These are phyloP conservation scores for Epichloe bromicola DNA, from an alignment of 2,329 filamentous ascomycete genomes.

Conservation along the genomic window DNA sequence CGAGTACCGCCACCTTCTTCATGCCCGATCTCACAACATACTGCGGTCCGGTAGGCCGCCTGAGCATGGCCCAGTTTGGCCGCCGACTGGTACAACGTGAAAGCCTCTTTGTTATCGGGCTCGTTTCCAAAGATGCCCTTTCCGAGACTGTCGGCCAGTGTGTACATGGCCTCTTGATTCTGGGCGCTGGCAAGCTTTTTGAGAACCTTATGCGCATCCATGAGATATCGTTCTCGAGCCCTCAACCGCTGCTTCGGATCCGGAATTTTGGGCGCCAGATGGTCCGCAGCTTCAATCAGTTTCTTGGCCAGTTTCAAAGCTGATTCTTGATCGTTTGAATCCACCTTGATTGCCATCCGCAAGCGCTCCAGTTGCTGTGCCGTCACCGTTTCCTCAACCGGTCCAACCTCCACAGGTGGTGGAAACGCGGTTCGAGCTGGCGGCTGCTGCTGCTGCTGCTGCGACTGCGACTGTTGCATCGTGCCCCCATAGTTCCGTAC, in stretches of 20 bases:
- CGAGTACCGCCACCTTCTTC: conserved; percentile 90
- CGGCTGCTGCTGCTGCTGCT: conserved; percentile 6
- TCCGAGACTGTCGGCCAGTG: conserved; percentile 79
- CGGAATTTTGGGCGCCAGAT: conserved; percentile 50
- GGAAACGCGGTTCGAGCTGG: neutral
- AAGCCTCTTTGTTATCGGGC: conserved; percentile 81
- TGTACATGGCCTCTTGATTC: conserved; percentile 84
- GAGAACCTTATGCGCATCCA: conserved; percentile 79
- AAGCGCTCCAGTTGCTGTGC: conserved; percentile 65
- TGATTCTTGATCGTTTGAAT: conserved; percentile 58
- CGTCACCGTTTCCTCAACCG: conserved; percentile 46
- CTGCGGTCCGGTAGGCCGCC: conserved; percentile 85
- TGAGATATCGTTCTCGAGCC: conserved; percentile 67
- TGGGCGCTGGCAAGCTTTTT: conserved; percentile 70
- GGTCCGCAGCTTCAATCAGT: conserved; percentile 70
- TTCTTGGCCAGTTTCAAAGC: conserved; percentile 69
- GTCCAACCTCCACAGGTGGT: conserved; percentile 1
- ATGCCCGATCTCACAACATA: conserved; percentile 92
- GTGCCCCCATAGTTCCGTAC: conserved; percentile 41
- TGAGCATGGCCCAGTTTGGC: conserved; percentile 79
- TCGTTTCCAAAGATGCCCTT: conserved; percentile 67
- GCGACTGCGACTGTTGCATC: conserved; percentile 21
- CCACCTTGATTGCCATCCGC: conserved; percentile 53
- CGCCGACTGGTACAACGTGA: conserved; percentile 82
- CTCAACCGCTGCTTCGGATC: conserved; percentile 64